phyloP scores from a whole-genome alignment of 2,329 filamentous ascomycete species.

The Cordyceps fumosorosea region DNA sequence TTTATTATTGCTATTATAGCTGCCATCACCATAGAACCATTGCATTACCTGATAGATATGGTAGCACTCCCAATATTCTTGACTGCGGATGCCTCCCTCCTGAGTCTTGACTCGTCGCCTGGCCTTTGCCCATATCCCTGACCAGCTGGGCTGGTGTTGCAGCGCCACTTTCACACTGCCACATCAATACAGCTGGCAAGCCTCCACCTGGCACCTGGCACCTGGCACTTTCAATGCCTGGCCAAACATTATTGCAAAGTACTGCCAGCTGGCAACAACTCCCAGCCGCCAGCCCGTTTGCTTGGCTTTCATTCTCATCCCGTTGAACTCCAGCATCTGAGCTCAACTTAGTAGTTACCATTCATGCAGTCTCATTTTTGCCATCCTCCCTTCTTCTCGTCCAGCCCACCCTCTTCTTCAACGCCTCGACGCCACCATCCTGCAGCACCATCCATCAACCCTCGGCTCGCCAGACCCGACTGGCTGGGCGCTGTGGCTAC shows the following conservation, averaged over 20 bases:
- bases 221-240: not conserved
- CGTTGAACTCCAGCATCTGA: not conserved
- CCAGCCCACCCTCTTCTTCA: not conserved
- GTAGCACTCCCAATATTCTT: not conserved
- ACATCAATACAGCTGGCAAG: conserved; percentile 7
- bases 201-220: not conserved
- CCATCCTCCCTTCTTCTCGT: not conserved
- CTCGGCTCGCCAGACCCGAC: not conserved
- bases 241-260: not conserved
- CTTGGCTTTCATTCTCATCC: not conserved
- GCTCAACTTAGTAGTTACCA: not conserved
- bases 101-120: not conserved
- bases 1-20: not conserved
- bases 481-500: not conserved
- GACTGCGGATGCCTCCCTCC: not conserved
- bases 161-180: conserved; percentile 7
- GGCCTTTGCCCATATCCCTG: not conserved
- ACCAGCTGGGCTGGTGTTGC: not conserved
- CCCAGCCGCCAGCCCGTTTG: not conserved
- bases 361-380: not conserved
- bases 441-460: not conserved
- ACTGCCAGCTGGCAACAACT: not conserved
- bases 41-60: not conserved
- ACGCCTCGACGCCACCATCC: not conserved
- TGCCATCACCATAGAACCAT: not conserved